phyloP scores from a whole-genome alignment of 805 yeast genomes.

The Scheffersomyces ergatensis region DNA sequence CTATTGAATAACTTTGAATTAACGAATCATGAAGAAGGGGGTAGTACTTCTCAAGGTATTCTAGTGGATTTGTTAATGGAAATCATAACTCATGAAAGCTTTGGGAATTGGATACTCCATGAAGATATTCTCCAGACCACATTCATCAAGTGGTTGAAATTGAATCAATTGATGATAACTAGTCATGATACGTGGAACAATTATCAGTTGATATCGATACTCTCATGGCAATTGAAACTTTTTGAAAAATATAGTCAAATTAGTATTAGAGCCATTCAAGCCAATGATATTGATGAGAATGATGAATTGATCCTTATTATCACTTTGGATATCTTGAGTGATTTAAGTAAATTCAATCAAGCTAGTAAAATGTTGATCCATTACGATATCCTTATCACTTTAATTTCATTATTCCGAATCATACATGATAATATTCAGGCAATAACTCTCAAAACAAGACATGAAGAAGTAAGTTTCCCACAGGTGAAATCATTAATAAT shows the following conservation, averaged over 20 bases:
- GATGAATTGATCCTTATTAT: conserved; percentile 17
- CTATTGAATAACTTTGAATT: conserved; percentile 4
- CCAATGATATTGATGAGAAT: conserved; percentile 1
- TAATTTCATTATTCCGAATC: conserved; percentile 35
- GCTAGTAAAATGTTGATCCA: conserved; percentile 40
- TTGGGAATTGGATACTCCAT: conserved; percentile 18
- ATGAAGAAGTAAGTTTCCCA: conserved; percentile 43
- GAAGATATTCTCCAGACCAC: neutral
- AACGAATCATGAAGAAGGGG: conserved; percentile 2
- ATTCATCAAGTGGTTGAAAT: conserved; percentile 15
- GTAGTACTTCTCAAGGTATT: conserved; percentile 6
- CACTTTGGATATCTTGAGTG: conserved; percentile 40
- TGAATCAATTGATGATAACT: conserved; percentile 34
- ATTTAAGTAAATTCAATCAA: conserved; percentile 38
- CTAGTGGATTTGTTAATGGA: conserved; percentile 18
- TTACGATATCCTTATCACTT: conserved; percentile 31
- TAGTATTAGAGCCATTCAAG: conserved; percentile 12
- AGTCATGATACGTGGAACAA: conserved; percentile 42
- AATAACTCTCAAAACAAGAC: conserved; percentile 21
- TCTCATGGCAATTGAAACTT: conserved; percentile 39
- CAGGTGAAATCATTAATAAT: conserved; percentile 63
- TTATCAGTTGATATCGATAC: conserved; percentile 31
- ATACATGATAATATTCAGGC: conserved; percentile 42
- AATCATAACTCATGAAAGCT: conserved; percentile 28
- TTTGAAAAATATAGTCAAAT: conserved; percentile 17